Evolutionary conservation across 352 stramenopile genomes (phyloP), one percentile per base, ranked within the genome.

Genomic region (Phytopythium kandeliae): DNA sequence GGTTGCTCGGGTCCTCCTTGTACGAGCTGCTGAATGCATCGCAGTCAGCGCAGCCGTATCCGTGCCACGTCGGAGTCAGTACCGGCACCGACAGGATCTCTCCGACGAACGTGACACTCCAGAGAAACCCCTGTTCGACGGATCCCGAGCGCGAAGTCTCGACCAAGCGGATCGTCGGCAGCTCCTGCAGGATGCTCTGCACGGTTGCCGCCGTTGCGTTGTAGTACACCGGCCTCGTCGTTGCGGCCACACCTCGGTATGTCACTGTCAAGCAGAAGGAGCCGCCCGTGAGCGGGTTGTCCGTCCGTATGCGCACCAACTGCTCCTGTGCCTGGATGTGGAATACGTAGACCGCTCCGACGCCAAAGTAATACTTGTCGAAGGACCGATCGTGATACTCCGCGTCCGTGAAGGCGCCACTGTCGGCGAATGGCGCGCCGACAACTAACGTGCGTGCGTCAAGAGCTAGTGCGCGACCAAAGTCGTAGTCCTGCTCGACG

Each of bases 361-460:
- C 80, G n/a, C 73, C 78, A 21, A 88, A 89, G 53, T 62, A 94
- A 10, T 54, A 46, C 9, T 57, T 63, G 48, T 94, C 83, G 21
- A 89, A 84, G 16, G 68, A 60, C 12, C 51, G 67, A 19, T 71
- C 69, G 43, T 90, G 54, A 33, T 91, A 89, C 53, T 91, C 51
- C 17, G 65, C 53, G 2, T 74, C 47, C 0, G 55, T 54, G 25
- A 85, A 86, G 24, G 63, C 55, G 1, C 93, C 89, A n/a, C 89
- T 73, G 48, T 88, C 78, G 4, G 79, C 85, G 35, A 86, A 85
- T 6, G 93, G 93, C 2, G 93, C 92, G 0, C 90, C 89, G 1
- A 98, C 81, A 5, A 93, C 83, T 28, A 98, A 76, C 3, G 84
- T 96, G 33, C 92, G 82, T 4, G 65, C 65, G 53, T 85, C 77